These are phyloP conservation scores for Chamaecyparis obtusa DNA, from an alignment of 75 land plant genomes.

Conservation along the genomic window DNA sequence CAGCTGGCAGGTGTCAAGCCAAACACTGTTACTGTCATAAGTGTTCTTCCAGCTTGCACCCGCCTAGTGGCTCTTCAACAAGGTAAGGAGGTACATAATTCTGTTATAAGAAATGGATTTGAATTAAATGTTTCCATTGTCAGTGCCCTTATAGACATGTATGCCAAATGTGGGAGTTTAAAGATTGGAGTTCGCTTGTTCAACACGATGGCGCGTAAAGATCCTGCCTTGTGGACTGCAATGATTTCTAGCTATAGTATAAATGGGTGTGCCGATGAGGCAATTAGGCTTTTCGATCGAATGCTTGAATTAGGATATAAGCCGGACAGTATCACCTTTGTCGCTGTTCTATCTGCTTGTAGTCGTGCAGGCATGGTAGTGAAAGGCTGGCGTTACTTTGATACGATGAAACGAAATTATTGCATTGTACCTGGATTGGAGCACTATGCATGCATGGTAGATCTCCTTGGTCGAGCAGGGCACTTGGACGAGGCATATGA, in stretches of 20 bases:
- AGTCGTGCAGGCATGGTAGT: slow-evolving; percentile 19
- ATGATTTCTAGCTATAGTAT: slow-evolving; percentile 14
- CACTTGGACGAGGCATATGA: slow-evolving; percentile 5
- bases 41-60: slow-evolving; percentile 19
- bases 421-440: slow-evolving; percentile 3
- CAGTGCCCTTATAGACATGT: slow-evolving; percentile 9
- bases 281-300: slow-evolving; percentile 1
- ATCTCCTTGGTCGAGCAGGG: slow-evolving; percentile 19
- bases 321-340: slow-evolving; percentile 8
- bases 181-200: slow-evolving; percentile 8
- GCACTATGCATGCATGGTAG: slow-evolving; percentile 16
- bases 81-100: slow-evolving; percentile 11
- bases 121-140: neutral
- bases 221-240: slow-evolving; percentile 14
- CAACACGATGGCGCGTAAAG: neutral
- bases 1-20: neutral
- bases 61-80: slow-evolving; percentile 3
- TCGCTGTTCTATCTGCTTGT: slow-evolving; percentile 12
- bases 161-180: slow-evolving; percentile 15
- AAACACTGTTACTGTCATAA: slow-evolving; percentile 4
- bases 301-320: neutral
- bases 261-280: slow-evolving; percentile 11
- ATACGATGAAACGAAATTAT: slow-evolving; percentile 6
- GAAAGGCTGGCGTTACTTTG: slow-evolving; percentile 1
- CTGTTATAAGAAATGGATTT: slow-evolving; percentile 10